Evolutionary conservation across 2,329 filamentous ascomycete genomes (phyloP).

Genomic region (Aspergillus bombycis): DNA sequence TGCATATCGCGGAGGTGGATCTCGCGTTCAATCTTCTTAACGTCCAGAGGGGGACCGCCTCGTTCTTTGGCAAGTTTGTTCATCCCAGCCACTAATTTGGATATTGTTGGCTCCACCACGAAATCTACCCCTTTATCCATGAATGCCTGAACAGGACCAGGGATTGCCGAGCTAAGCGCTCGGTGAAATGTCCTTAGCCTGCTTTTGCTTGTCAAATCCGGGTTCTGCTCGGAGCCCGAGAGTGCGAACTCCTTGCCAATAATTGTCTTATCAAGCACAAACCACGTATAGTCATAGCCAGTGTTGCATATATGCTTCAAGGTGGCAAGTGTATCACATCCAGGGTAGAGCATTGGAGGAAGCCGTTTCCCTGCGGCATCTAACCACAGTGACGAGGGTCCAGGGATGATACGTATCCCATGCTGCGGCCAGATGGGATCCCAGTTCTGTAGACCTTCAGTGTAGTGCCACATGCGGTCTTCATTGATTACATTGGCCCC

Average conservation of each 20-base stretch:
- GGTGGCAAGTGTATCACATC: neutral
- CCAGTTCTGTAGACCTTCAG: neutral
- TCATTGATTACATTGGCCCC: neutral
- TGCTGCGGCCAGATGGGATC: neutral
- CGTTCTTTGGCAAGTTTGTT: neutral
- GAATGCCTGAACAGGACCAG: neutral
- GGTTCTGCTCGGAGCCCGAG: neutral
- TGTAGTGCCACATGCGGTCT: neutral
- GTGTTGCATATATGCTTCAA: neutral
- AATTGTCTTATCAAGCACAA: neutral
- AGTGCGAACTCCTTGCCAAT: neutral
- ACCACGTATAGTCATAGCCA: neutral
- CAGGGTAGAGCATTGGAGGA: neutral
- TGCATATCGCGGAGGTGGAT: neutral
- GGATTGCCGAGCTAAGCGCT: neutral
- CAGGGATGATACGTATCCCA: neutral
- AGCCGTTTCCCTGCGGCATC: neutral
- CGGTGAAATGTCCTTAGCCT: neutral
- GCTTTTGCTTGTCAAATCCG: neutral
- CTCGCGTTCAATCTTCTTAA: neutral
- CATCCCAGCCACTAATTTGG: neutral
- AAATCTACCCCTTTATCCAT: neutral
- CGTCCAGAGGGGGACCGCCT: neutral
- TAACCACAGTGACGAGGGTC: neutral
- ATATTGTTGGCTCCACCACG: neutral